Percentiles rank a stretch among this genome's conserved stretches.
Conservation (phyloP, 129 eudicot species). For the Flaveria ramosissima region DNA sequence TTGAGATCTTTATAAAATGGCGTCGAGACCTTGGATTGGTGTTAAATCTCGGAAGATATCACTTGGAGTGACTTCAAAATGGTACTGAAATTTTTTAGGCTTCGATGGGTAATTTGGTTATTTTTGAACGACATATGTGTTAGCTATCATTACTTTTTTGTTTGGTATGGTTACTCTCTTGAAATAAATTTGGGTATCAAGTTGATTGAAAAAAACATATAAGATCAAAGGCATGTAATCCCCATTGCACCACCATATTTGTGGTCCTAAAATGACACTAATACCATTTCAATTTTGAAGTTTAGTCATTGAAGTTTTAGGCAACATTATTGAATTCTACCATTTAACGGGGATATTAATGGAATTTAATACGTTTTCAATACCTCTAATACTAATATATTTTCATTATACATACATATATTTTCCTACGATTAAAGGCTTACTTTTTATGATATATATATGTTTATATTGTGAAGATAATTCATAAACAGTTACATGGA, state of each 20-base stretch:
- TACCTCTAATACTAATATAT: neutral
- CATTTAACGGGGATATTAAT: neutral
- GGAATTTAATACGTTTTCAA: neutral
- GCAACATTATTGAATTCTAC: neutral
- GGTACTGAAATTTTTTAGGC: neutral
- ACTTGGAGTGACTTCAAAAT: too few relatives aligned
- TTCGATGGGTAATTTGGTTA: too few relatives aligned
- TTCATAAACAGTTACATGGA: too few relatives aligned
- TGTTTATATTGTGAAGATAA: neutral
- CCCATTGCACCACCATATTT: neutral
- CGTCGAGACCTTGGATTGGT: too few relatives aligned
- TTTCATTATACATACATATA: neutral
- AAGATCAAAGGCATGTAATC: neutral
- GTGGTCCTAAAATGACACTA: neutral
- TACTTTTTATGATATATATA: neutral
- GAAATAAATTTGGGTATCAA: too few relatives aligned
- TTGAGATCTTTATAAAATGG: too few relatives aligned
- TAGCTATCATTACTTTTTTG: too few relatives aligned
- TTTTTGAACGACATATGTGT: too few relatives aligned
- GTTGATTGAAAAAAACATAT: too few relatives aligned
- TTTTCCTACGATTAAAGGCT: neutral
- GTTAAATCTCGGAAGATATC: too few relatives aligned
- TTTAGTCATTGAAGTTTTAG: neutral
- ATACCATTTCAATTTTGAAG: too few relatives aligned
- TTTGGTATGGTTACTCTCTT: too few relatives aligned